Conservation (phyloP, 352 stramenopile genomes). For the Pythium aquatile region DNA sequence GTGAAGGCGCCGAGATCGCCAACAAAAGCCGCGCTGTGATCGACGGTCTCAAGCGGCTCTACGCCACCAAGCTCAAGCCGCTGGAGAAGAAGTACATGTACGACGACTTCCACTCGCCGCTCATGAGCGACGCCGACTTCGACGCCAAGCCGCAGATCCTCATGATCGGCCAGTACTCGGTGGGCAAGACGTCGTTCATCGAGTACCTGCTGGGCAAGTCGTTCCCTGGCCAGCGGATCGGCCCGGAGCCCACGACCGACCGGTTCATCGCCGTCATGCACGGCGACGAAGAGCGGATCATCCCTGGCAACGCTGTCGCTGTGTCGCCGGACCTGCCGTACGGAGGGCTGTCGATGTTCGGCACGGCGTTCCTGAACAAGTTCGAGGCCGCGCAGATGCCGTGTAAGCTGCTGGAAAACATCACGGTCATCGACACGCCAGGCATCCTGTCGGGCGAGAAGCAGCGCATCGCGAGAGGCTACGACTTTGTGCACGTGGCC, state of each 20-base stretch:
- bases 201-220: constrained; percentile 95
- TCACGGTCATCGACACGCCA: constrained; percentile 98
- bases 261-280: constrained; percentile 98
- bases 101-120: constrained; percentile 91
- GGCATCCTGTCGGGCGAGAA: constrained; percentile 99
- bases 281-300: constrained; percentile 94
- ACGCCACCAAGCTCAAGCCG: constrained; percentile 70
- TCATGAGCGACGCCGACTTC: constrained; percentile 95
- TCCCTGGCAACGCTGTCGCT: constrained; percentile 96
- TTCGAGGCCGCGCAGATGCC: constrained; percentile 96
- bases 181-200: constrained; percentile 99
- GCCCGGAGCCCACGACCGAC: constrained; percentile 98
- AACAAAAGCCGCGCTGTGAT: constrained; percentile 68
- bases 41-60: constrained; percentile 80
- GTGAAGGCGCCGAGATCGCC: constrained; percentile 67
- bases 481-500: constrained; percentile 94
- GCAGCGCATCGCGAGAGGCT: constrained; percentile 94
- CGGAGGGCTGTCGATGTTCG: constrained; percentile 94
- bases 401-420: constrained; percentile 91
- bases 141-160: constrained; percentile 97
- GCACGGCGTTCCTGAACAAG: constrained; percentile 98
- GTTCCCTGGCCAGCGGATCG: constrained; percentile 96
- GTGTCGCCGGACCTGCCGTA: constrained; percentile 95
- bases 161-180: constrained; percentile 97
- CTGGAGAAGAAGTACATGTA: constrained; percentile 92